These are phyloP conservation scores for Quercus cerris DNA, from an alignment of 306 rosid genomes.

Conservation along the genomic window DNA sequence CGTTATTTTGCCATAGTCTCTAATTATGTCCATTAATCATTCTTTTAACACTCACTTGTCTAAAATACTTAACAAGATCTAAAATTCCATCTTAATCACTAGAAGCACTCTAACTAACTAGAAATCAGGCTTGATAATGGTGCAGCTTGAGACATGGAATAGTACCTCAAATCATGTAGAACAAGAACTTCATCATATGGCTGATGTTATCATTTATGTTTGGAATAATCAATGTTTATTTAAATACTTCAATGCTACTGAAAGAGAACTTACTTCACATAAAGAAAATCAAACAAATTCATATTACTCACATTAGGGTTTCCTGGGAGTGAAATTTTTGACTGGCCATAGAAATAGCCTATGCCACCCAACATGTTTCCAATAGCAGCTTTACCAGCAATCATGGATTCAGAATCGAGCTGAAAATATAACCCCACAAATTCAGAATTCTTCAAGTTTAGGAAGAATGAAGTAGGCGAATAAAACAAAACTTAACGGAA, in stretches of 20 bases:
- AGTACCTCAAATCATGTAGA: background rate
- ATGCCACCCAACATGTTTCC: constrained; percentile 93
- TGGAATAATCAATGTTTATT: constrained; percentile 4
- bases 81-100: background rate
- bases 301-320: constrained; percentile 52
- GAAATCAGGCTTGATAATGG: background rate
- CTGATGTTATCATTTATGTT: background rate
- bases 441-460: constrained; percentile 22
- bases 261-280: constrained; percentile 1
- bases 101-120: background rate
- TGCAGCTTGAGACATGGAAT: background rate
- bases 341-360: constrained; percentile 94
- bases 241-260: background rate
- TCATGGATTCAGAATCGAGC: constrained; percentile 73
- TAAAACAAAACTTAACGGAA: constrained; percentile 10
- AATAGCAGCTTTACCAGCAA: constrained; percentile 84
- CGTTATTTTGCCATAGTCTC: no score
- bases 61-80: background rate
- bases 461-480: constrained; percentile 14
- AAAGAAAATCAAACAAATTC: constrained; percentile 3
- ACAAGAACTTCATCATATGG: background rate
- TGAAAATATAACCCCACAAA: constrained; percentile 39
- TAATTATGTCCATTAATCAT: background rate
- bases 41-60: background rate
- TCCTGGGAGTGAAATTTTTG: constrained; percentile 61